A percentile compares a stretch with the other conserved stretches of the same genome.
phyloP scores from a whole-genome alignment of 768 basidiomycete genomes.

The Macrolepiota fuliginosa region DNA sequence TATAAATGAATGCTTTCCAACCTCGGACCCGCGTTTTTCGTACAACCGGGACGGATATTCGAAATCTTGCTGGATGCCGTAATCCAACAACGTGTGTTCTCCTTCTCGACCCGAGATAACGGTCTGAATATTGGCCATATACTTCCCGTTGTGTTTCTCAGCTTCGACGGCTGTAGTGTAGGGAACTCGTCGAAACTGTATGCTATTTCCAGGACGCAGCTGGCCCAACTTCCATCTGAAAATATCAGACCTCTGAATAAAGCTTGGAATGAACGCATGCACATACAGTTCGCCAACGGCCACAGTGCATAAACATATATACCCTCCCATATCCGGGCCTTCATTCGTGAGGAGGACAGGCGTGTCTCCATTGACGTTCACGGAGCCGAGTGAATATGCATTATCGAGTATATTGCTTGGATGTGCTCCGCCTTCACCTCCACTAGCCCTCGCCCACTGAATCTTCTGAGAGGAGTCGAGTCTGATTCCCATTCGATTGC shows the following conservation, averaged over 20 bases:
- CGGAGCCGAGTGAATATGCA: slow-evolving; percentile 49
- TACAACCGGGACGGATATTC: not conserved
- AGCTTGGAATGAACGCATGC: not conserved
- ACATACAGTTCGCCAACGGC: slow-evolving; percentile 49
- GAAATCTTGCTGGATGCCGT: not conserved
- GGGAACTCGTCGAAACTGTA: slow-evolving; percentile 51
- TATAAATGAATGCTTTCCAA: slow-evolving; percentile 27
- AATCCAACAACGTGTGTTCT: not conserved
- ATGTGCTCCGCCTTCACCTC: slow-evolving; percentile 68
- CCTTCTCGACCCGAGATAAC: not conserved
- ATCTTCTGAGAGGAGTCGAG: slow-evolving; percentile 44
- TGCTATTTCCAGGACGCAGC: slow-evolving; percentile 50
- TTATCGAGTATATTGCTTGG: slow-evolving; percentile 68
- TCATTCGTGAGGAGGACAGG: slow-evolving; percentile 64
- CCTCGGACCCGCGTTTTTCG: not conserved
- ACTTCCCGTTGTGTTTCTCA: slow-evolving; percentile 21
- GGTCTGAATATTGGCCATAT: slow-evolving; percentile 29
- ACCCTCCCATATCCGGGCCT: slow-evolving; percentile 64
- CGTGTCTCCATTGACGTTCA: slow-evolving; percentile 70
- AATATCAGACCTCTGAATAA: not conserved
- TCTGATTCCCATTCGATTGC: slow-evolving; percentile 65
- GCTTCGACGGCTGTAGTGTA: slow-evolving; percentile 34
- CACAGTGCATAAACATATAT: slow-evolving; percentile 54
- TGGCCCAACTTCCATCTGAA: slow-evolving; percentile 70
- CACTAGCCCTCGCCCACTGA: slow-evolving; percentile 51